A percentile compares a stretch with the other conserved stretches of the same genome.
These are phyloP conservation scores for Hypoxylon sp. DNA, from an alignment of 2,329 filamentous ascomycete genomes.

Conservation along the genomic window DNA sequence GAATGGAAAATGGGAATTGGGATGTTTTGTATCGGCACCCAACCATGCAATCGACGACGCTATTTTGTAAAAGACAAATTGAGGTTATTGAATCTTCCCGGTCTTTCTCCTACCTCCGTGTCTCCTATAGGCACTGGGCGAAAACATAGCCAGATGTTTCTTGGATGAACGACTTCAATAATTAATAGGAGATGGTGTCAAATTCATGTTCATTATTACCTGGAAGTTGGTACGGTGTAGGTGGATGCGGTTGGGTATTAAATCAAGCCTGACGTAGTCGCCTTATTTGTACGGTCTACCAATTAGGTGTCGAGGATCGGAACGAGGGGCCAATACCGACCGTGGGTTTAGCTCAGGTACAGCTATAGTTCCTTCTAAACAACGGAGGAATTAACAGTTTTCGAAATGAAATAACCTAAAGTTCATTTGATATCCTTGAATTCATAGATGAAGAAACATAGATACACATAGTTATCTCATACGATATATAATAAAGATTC, in stretches of 20 bases:
- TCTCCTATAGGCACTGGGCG: background rate
- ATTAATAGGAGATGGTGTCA: slow-evolving; percentile 10
- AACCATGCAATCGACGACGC: background rate
- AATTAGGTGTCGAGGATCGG: background rate
- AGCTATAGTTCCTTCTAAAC: too few relatives aligned
- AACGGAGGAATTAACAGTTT: too few relatives aligned
- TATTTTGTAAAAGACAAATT: background rate
- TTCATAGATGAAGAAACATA: too few relatives aligned
- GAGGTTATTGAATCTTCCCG: background rate
- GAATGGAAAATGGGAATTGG: background rate
- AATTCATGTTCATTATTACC: background rate
- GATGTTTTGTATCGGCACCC: slow-evolving; percentile 15
- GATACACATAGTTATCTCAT: too few relatives aligned
- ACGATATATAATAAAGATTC: too few relatives aligned
- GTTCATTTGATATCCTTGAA: too few relatives aligned
- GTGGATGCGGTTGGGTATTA: slow-evolving; percentile 26
- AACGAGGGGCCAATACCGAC: background rate
- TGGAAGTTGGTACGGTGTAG: slow-evolving; percentile 17
- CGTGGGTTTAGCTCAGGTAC: background rate
- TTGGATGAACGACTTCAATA: slow-evolving; percentile 10
- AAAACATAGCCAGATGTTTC: slow-evolving; percentile 5
- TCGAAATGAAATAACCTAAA: too few relatives aligned
- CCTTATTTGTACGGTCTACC: slow-evolving; percentile 1
- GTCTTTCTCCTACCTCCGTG: background rate
- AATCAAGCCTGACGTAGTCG: slow-evolving; percentile 27